A percentile compares a stretch with the other conserved stretches of the same genome.
These are phyloP conservation scores for Russula abietina DNA, from an alignment of 768 basidiomycete species.

Conservation along the genomic window DNA sequence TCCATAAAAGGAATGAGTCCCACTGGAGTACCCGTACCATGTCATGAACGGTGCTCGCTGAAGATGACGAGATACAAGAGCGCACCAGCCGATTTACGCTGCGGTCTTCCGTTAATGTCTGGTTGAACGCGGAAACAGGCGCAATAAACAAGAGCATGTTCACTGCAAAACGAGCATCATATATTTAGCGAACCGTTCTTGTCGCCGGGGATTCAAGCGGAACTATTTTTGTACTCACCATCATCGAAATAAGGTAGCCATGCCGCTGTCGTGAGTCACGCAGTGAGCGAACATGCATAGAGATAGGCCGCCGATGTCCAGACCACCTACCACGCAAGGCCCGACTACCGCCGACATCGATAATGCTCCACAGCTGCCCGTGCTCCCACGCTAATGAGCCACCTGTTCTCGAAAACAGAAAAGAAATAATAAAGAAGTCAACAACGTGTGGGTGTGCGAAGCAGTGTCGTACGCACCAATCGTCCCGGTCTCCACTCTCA, in stretches of 20 bases:
- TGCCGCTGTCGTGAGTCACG: conserved; percentile 36
- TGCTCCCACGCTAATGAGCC: conserved; percentile 22
- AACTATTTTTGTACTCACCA: conserved; percentile 33
- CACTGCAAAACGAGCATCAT: conserved; percentile 33
- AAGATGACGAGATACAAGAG: conserved; percentile 6
- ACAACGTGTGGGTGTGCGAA: not conserved
- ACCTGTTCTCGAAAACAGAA: not conserved
- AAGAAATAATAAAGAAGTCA: not conserved
- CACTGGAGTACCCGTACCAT: conserved; percentile 32
- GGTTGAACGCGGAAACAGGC: conserved; percentile 59
- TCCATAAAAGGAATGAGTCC: conserved; percentile 56
- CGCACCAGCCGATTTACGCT: conserved; percentile 54
- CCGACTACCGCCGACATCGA: conserved; percentile 59
- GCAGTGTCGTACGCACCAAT: conserved; percentile 16
- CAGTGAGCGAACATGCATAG: not conserved
- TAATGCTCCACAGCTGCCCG: conserved; percentile 53
- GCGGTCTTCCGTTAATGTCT: conserved; percentile 53
- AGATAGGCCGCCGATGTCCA: not conserved
- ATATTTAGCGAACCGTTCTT: not conserved
- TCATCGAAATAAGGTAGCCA: conserved; percentile 71
- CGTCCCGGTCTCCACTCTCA: conserved; percentile 43
- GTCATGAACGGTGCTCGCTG: conserved; percentile 4
- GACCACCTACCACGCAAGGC: conserved; percentile 45
- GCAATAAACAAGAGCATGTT: conserved; percentile 63
- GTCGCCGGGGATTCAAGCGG: not conserved